Evolutionary conservation across 441 rosid genomes (phyloP).

Genomic region (Biscutella laevigata): DNA sequence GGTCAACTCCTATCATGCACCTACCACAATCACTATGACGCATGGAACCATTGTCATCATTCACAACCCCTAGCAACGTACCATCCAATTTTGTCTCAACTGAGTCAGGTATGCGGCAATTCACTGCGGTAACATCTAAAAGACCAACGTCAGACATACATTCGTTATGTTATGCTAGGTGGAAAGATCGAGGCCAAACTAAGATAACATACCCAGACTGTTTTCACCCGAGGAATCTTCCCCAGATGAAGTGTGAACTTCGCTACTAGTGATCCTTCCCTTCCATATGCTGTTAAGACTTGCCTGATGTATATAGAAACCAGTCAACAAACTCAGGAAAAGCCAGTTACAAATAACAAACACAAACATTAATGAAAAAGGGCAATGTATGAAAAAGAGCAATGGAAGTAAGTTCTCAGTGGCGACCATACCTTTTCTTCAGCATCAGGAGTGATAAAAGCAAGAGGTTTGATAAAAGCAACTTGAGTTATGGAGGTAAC

Average conservation of each 20-base stretch:
- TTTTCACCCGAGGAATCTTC: constrained; percentile 41
- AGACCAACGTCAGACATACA: background rate
- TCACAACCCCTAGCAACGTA: constrained; percentile 18
- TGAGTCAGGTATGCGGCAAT: background rate
- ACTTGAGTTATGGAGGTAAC: constrained; percentile 35
- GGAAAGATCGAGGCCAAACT: constrained; percentile 3
- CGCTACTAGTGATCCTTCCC: constrained; percentile 62
- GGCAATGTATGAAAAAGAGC: background rate
- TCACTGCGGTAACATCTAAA: background rate
- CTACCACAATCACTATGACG: constrained; percentile 12
- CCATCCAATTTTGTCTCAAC: constrained; percentile 17
- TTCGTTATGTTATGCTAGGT: background rate
- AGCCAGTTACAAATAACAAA: constrained; percentile 6
- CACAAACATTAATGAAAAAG: background rate
- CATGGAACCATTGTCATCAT: constrained; percentile 18
- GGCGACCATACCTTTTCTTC: constrained; percentile 57
- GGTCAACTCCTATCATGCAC: background rate
- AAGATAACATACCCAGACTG: constrained; percentile 29
- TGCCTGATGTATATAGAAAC: constrained; percentile 34
- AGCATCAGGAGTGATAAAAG: constrained; percentile 62
- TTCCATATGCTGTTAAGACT: constrained; percentile 57
- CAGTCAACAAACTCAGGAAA: background rate
- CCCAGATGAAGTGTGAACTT: constrained; percentile 38
- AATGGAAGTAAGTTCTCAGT: background rate
- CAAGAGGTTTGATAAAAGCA: constrained; percentile 47